phyloP scores from a whole-genome alignment of 768 basidiomycete genomes.

The Termitomyces eurrhizus region DNA sequence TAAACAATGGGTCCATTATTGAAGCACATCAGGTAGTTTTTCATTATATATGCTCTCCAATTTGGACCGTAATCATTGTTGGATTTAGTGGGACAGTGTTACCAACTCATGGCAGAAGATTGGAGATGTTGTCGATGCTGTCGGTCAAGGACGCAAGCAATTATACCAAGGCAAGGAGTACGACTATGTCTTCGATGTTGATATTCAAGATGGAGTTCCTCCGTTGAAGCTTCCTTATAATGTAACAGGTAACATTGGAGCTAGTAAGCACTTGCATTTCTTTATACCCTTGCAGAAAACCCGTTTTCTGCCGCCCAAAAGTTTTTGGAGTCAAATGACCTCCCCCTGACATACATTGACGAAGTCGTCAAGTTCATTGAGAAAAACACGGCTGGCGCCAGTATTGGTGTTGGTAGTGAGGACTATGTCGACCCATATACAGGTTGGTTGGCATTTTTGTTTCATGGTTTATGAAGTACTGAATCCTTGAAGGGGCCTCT shows the following conservation, averaged over 20 bases:
- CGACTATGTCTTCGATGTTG: slow-evolving; percentile 99
- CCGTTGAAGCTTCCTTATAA: slow-evolving; percentile 95
- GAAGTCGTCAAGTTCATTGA: slow-evolving; percentile 93
- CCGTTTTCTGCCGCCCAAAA: slow-evolving; percentile 85
- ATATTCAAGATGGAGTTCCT: slow-evolving; percentile 89
- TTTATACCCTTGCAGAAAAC: slow-evolving; percentile 58
- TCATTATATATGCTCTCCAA: slow-evolving; percentile 5
- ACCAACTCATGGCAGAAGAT: slow-evolving; percentile 83
- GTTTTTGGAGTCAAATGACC: slow-evolving; percentile 80
- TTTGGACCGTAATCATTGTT: not conserved
- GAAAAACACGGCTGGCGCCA: slow-evolving; percentile 80
- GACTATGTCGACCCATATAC: slow-evolving; percentile 89
- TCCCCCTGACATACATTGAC: slow-evolving; percentile 80
- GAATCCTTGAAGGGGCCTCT: slow-evolving; percentile 45
- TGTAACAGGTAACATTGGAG: slow-evolving; percentile 54
- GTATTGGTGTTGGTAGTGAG: slow-evolving; percentile 52
- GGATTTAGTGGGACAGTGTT: slow-evolving; percentile 71
- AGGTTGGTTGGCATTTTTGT: slow-evolving; percentile 38
- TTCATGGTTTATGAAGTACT: slow-evolving; percentile 5
- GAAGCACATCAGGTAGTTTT: slow-evolving; percentile 80
- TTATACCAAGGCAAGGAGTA: slow-evolving; percentile 93
- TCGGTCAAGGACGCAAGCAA: slow-evolving; percentile 86
- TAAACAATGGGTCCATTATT: slow-evolving; percentile 72
- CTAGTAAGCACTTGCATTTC: not conserved
- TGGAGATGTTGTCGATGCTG: slow-evolving; percentile 94